These are phyloP conservation scores for Neurospora sp. DNA, from an alignment of 495 filamentous ascomycete species.

Conservation along the genomic window DNA sequence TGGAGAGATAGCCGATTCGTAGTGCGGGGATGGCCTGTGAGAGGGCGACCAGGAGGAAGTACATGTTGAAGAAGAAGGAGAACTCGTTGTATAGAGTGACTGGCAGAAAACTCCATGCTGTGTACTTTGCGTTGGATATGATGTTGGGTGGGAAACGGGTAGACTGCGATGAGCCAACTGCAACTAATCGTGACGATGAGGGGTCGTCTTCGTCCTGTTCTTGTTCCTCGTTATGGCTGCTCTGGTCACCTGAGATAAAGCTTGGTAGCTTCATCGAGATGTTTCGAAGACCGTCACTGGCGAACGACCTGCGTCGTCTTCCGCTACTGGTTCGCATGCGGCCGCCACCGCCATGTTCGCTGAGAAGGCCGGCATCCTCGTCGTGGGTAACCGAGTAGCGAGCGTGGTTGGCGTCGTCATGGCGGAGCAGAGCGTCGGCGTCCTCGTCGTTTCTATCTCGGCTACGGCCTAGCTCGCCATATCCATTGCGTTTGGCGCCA, in stretches of 20 bases:
- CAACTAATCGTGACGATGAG: slow-evolving; percentile 39
- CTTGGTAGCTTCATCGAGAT: slow-evolving; percentile 39
- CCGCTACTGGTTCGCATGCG: slow-evolving; percentile 11
- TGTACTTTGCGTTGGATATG: slow-evolving; percentile 96
- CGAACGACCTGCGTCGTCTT: slow-evolving; percentile 22
- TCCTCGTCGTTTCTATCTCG: slow-evolving; percentile 45
- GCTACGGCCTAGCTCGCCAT: slow-evolving; percentile 50
- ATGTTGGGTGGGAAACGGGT: slow-evolving; percentile 69
- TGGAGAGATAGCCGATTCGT: slow-evolving; percentile 87
- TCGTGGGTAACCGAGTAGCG: slow-evolving; percentile 42
- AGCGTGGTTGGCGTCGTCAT: slow-evolving; percentile 21
- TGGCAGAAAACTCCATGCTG: slow-evolving; percentile 89
- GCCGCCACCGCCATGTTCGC: slow-evolving; percentile 19
- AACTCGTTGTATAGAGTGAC: slow-evolving; percentile 96
- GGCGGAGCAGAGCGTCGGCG: slow-evolving; percentile 44
- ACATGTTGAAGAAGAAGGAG: slow-evolving; percentile 99
- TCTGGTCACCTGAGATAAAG: slow-evolving; percentile 37
- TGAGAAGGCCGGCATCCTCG: slow-evolving; percentile 59
- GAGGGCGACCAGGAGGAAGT: slow-evolving; percentile 89
- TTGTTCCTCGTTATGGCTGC: slow-evolving; percentile 23
- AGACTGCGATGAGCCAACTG: slow-evolving; percentile 39
- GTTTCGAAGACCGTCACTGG: slow-evolving; percentile 25
- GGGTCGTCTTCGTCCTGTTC: slow-evolving; percentile 43
- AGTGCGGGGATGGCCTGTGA: slow-evolving; percentile 85
- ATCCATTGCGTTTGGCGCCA: slow-evolving; percentile 40